A percentile compares a stretch with the other conserved stretches of the same genome.
phyloP scores from a whole-genome alignment of 2,329 filamentous ascomycete genomes.

The Sporothrix curviconia region DNA sequence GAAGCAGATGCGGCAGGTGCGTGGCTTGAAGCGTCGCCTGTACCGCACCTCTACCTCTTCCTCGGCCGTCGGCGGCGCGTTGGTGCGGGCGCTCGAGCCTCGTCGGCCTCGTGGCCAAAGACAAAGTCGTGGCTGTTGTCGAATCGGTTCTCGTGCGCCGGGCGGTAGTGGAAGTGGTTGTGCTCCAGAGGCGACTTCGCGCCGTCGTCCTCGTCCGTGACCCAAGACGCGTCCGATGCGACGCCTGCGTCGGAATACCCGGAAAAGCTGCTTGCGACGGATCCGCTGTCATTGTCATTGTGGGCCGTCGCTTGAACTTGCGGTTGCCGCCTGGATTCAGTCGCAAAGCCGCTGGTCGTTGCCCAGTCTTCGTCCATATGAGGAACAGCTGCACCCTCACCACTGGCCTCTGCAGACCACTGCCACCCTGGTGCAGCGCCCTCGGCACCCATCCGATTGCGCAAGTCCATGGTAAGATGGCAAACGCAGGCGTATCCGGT shows the following conservation, averaged over 20 bases:
- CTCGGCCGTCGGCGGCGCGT: neutral
- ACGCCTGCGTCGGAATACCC: neutral
- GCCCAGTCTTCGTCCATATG: slow-evolving; percentile 4
- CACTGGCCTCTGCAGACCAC: slow-evolving; percentile 8
- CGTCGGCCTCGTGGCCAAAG: too few relatives aligned
- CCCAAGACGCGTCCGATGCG: slow-evolving; percentile 6
- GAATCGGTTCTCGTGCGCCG: neutral
- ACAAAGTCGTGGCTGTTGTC: neutral
- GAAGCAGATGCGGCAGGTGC: slow-evolving; percentile 84
- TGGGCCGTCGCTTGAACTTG: neutral
- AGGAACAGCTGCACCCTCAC: neutral
- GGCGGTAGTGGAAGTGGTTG: neutral
- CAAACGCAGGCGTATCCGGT: too few relatives aligned
- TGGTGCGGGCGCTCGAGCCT: too few relatives aligned
- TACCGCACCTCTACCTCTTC: slow-evolving; percentile 4
- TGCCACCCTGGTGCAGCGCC: slow-evolving; percentile 10
- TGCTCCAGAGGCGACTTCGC: neutral
- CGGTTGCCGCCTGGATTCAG: neutral
- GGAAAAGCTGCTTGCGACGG: neutral
- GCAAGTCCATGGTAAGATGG: slow-evolving; percentile 15
- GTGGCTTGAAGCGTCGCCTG: slow-evolving; percentile 53
- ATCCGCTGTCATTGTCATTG: neutral
- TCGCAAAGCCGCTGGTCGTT: slow-evolving; percentile 4
- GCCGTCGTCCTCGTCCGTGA: slow-evolving; percentile 1
- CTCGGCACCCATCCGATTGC: neutral